A percentile compares a stretch with the other conserved stretches of the same genome.
These are phyloP conservation scores for Colletotrichum sp. DNA, from an alignment of 2,329 filamentous ascomycete genomes.

Conservation along the genomic window DNA sequence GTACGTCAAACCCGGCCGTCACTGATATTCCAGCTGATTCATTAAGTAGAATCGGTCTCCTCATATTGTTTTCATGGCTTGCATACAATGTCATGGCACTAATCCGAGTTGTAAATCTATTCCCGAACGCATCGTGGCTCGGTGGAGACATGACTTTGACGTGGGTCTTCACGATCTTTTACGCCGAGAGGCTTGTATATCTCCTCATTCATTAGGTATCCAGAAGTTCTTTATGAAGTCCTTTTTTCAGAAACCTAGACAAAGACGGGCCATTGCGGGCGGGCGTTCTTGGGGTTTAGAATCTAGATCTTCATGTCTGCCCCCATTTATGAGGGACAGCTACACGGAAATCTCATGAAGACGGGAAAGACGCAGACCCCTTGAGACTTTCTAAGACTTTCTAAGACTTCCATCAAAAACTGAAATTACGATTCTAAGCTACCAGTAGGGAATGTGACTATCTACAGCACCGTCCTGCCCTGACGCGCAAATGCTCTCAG, in stretches of 20 bases:
- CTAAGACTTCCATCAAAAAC: not conserved
- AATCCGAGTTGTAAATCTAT: rapidly evolving
- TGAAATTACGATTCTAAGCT: not conserved
- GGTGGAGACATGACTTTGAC: not conserved
- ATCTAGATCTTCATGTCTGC: not conserved
- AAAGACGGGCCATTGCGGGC: not conserved
- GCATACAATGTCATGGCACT: not conserved
- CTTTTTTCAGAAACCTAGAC: not conserved
- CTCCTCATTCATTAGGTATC: not conserved
- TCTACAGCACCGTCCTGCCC: not conserved
- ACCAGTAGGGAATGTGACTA: not conserved
- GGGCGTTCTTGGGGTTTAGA: not conserved
- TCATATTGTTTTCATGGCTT: not conserved
- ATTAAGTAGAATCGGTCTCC: not conserved
- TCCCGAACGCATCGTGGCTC: not conserved
- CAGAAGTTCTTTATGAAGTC: rapidly evolving
- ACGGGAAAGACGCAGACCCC: rapidly evolving
- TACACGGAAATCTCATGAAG: not conserved
- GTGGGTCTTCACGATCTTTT: not conserved
- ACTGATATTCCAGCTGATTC: not conserved
- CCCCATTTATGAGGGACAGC: no score
- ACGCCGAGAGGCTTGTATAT: not conserved
- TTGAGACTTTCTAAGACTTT: not conserved
- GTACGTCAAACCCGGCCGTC: not conserved
- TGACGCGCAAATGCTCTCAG: not conserved